A percentile compares a stretch with the other conserved stretches of the same genome.
phyloP scores from a whole-genome alignment of 495 filamentous ascomycete species.

The Jackrogersella minutella region DNA sequence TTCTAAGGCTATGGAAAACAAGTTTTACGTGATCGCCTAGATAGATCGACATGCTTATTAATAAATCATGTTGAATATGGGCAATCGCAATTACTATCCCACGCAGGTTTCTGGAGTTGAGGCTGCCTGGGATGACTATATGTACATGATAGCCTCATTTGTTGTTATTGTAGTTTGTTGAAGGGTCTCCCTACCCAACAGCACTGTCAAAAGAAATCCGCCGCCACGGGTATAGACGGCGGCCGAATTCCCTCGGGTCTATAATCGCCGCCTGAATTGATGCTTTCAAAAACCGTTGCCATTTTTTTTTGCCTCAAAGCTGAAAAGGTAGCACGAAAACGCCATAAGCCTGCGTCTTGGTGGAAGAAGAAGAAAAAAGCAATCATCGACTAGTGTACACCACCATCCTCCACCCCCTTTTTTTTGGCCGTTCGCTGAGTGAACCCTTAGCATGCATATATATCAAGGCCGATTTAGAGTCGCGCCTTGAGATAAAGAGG shows the following conservation, averaged over 20 bases:
- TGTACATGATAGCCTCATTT: constrained; percentile 34
- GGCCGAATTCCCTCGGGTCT: constrained; percentile 9
- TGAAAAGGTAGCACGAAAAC: constrained; percentile 20
- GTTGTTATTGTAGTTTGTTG: constrained; percentile 25
- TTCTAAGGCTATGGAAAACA: background rate
- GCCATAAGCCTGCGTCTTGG: constrained; percentile 18
- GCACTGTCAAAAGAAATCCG: constrained; percentile 8
- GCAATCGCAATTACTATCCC: constrained; percentile 37
- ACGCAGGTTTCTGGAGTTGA: constrained; percentile 15
- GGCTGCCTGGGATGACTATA: constrained; percentile 20
- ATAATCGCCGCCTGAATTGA: constrained; percentile 11
- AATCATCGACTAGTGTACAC: constrained; percentile 36
- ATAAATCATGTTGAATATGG: constrained; percentile 34
- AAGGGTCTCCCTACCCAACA: constrained; percentile 32
- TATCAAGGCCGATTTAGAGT: constrained; percentile 26
- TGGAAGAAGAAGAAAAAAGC: too few species aligned
- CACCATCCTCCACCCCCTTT: background rate
- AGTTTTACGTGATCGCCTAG: background rate
- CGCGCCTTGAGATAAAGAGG: constrained; percentile 25
- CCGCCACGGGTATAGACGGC: constrained; percentile 23
- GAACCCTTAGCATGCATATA: constrained; percentile 39
- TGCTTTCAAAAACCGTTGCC: constrained; percentile 15
- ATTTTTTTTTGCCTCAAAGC: constrained; percentile 15
- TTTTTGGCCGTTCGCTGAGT: constrained; percentile 14
- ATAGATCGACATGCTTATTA: background rate